Evolutionary conservation across 306 rosid species (phyloP), one percentile per base, ranked within the genome.

Genomic region (Lathyrus oleraceus): DNA sequence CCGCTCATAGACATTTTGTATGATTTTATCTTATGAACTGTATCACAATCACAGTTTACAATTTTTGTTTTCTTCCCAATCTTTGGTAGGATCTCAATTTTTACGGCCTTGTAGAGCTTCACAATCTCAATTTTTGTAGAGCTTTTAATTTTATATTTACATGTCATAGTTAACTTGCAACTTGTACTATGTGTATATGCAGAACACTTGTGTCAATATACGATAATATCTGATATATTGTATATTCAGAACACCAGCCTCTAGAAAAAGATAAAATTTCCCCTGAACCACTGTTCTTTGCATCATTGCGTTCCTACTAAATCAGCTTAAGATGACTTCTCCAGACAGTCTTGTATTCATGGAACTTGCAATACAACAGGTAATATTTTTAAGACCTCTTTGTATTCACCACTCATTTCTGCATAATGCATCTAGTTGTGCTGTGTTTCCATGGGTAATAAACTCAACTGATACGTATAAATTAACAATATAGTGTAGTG

Each of bases 291-390:
- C 10, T 65, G 43, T 14, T 65, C 17, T 28, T 30, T 25, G 61
- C 40, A 19, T 65, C 21, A 65, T 10, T 64, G 44, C 12, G 19
- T n/a, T 66, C 28, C 58, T 25, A n/a, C 14, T 5, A 27, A 30
- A 61, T 35, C 48, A 70, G 12, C 38, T 40, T 35, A 56, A 5
- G 52, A 75, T 75, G 79, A 45, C 73, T 15, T 67, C 73, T 57
- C 12, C 44, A 0, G 62, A 67, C 8, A 75, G 68, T 10, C 61
- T 30, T 56, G 13, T 65, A 4, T 88, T 90, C 67, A 93, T 93
- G 98, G 84, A 78, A 28, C 87, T 82, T 54, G 97, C 98, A 17
- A 71, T 93, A 61, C 81, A 81, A 2, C 94, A 90, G 91, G 96
- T 89, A 78, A 61, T 8, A 35, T 32, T 76, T 68, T 20, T 0